phyloP scores from a whole-genome alignment of 176 grass and related monocot genomes.

The Saccharum spontaneum region DNA sequence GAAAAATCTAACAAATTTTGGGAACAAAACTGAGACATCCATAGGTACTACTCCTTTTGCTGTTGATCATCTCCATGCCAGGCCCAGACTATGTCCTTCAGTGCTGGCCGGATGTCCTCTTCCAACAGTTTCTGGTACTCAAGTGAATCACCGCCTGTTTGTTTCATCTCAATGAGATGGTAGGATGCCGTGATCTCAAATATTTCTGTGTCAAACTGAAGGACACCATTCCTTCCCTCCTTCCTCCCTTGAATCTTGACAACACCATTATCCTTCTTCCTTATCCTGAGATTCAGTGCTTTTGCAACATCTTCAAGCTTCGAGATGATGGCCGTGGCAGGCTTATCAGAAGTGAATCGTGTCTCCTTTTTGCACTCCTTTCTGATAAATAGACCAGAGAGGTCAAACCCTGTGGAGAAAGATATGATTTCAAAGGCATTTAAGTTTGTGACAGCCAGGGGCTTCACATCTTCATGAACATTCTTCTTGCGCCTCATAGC shows the following conservation, averaged over 20 bases:
- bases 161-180: constrained; percentile 79
- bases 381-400: constrained; percentile 66
- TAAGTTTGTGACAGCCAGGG: constrained; percentile 37
- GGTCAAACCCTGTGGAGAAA: constrained; percentile 69
- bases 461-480: constrained; percentile 41
- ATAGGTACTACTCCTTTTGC: constrained; percentile 35
- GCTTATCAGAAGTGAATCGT: constrained; percentile 71
- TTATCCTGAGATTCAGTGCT: constrained; percentile 63
- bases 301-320: constrained; percentile 64
- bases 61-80: constrained; percentile 63
- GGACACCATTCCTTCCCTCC: constrained; percentile 64
- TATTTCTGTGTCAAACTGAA: constrained; percentile 69
- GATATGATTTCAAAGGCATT: constrained; percentile 94
- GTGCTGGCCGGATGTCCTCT: constrained; percentile 58
- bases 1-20: not conserved
- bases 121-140: constrained; percentile 73
- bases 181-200: constrained; percentile 57
- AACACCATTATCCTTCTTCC: constrained; percentile 71
- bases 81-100: constrained; percentile 73
- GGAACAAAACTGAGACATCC: not conserved
- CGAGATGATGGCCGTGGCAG: constrained; percentile 42
- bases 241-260: constrained; percentile 65
- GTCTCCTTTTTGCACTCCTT: constrained; percentile 53
- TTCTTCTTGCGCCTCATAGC: constrained; percentile 33
- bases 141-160: constrained; percentile 65